Evolutionary conservation across 2,329 filamentous ascomycete genomes (phyloP).

Genomic region (Laburnicola sp.): DNA sequence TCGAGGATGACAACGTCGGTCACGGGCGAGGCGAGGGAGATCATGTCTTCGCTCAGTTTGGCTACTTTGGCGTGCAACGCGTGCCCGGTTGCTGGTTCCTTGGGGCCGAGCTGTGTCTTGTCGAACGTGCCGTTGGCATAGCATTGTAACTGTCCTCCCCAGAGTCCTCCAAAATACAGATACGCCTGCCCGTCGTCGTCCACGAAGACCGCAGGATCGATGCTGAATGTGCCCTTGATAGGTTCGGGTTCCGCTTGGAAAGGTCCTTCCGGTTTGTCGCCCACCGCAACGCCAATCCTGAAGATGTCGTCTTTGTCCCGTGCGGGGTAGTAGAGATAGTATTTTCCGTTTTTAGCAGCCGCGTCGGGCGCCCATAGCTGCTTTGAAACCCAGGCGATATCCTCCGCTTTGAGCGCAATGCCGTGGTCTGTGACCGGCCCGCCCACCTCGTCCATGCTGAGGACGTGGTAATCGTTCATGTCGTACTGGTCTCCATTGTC

Average conservation of each 20-base stretch:
- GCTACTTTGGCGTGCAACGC: constrained; percentile 71
- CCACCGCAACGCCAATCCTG: constrained; percentile 71
- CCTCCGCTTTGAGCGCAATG: constrained; percentile 64
- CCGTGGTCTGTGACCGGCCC: constrained; percentile 71
- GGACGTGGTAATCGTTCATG: constrained; percentile 83
- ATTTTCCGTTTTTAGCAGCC: constrained; percentile 68
- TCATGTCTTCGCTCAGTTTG: constrained; percentile 67
- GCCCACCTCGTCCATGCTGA: constrained; percentile 62
- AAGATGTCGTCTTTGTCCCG: constrained; percentile 71
- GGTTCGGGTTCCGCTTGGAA: constrained; percentile 67
- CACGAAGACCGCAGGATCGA: constrained; percentile 76
- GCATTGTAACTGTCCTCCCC: constrained; percentile 80
- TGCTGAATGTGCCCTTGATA: constrained; percentile 72
- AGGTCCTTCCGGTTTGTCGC: constrained; percentile 67
- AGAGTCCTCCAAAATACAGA: constrained; percentile 77
- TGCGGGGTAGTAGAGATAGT: constrained; percentile 78
- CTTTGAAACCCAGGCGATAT: constrained; percentile 76
- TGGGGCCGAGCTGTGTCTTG: constrained; percentile 18
- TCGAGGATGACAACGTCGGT: constrained; percentile 67
- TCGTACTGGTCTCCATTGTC: constrained; percentile 86
- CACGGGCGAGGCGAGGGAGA: constrained; percentile 58
- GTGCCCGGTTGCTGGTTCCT: constrained; percentile 41
- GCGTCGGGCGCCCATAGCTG: constrained; percentile 83
- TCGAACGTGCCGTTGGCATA: constrained; percentile 67
- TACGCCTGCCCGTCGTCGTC: constrained; percentile 68